Percentiles rank a stretch among this genome's conserved stretches.
phyloP scores from a whole-genome alignment of 768 basidiomycete species.

The Tylopilus sp. region DNA sequence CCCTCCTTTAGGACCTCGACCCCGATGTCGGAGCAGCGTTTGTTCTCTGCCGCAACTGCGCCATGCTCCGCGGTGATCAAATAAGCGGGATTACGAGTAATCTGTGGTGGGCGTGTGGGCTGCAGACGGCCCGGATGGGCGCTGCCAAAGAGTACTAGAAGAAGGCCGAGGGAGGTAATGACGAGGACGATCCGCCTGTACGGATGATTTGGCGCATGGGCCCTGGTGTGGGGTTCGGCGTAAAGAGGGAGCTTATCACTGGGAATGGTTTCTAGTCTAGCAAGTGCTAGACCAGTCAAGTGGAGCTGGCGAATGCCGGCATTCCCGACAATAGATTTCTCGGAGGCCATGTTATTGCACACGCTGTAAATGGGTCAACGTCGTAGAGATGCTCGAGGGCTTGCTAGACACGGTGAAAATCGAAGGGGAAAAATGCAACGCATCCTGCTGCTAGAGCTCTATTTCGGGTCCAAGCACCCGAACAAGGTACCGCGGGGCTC shows the following conservation, averaged over 20 bases:
- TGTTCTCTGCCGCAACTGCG: slow-evolving; percentile 89
- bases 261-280: neutral
- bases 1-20: slow-evolving; percentile 72
- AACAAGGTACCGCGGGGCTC: too few species aligned
- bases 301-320: neutral
- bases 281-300: too few species aligned
- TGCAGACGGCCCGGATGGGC: neutral
- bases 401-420: too few species aligned
- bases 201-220: neutral
- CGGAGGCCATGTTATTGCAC: slow-evolving; percentile 6
- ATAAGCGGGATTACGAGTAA: slow-evolving; percentile 49
- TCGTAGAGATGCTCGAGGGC: neutral
- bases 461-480: too few species aligned
- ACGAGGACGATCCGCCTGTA: slow-evolving; percentile 14
- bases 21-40: slow-evolving; percentile 81
- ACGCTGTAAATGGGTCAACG: neutral
- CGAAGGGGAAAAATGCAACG: too few species aligned
- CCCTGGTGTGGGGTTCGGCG: neutral
- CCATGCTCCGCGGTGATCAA: slow-evolving; percentile 65
- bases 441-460: too few species aligned
- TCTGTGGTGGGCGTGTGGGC: neutral
- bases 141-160: slow-evolving; percentile 6
- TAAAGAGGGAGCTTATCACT: slow-evolving; percentile 21
- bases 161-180: slow-evolving; percentile 11
- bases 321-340: neutral